phyloP scores from a whole-genome alignment of 169 alveolate genomes.

The Amoebophrya sp. region DNA sequence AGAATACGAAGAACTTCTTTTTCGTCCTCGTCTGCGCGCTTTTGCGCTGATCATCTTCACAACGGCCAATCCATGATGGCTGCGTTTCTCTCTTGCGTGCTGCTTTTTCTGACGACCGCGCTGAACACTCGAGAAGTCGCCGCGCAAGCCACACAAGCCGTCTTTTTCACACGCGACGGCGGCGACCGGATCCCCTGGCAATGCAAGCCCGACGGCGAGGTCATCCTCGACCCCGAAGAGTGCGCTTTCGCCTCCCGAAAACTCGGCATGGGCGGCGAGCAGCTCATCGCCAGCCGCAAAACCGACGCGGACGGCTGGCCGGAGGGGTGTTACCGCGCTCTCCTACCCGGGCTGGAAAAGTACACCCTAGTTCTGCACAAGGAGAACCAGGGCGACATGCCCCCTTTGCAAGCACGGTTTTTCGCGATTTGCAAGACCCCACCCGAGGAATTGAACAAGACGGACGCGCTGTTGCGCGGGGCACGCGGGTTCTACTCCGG shows the following conservation, averaged over 20 bases:
- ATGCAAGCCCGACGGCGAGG: background rate
- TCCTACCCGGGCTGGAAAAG: background rate
- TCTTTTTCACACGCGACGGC: background rate
- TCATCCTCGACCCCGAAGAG: background rate
- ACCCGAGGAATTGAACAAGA: background rate
- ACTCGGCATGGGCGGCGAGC: background rate
- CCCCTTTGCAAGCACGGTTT: background rate
- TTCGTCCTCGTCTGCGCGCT: background rate
- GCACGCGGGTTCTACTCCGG: background rate
- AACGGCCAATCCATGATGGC: background rate
- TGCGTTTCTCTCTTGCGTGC: no score
- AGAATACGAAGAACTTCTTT: no score
- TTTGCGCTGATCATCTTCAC: background rate
- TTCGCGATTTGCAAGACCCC: background rate
- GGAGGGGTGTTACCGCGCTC: background rate
- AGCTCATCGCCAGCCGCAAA: background rate
- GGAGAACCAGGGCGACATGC: background rate
- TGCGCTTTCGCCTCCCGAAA: background rate
- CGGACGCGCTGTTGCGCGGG: background rate
- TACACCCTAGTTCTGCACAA: background rate
- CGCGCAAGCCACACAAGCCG: no score
- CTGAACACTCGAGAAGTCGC: no score
- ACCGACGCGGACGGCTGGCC: background rate
- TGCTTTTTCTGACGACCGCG: no score
- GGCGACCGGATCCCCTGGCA: background rate